These are phyloP conservation scores for Agrostemma githago DNA, from an alignment of 148 eudicot genomes.

Conservation along the genomic window DNA sequence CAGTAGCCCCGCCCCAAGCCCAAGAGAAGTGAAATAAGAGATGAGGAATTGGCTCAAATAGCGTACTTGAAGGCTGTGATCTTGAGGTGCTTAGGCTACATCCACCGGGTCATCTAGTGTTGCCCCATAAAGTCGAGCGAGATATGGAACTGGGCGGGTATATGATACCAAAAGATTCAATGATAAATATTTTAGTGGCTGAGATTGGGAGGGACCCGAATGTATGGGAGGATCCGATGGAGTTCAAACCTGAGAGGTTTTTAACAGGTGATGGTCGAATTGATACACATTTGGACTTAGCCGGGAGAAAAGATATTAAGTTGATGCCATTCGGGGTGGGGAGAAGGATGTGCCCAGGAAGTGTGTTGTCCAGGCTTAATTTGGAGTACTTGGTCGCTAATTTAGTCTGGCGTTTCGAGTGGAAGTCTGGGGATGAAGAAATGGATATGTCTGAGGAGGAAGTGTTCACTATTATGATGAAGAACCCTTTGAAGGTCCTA, in stretches of 20 bases:
- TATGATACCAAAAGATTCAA: conserved; percentile 5
- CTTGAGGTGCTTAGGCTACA: conserved; percentile 15
- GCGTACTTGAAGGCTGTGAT: conserved; percentile 19
- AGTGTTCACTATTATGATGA: conserved; percentile 52
- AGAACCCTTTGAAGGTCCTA: conserved; percentile 41
- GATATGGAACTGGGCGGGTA: conserved; percentile 14
- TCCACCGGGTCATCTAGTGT: conserved; percentile 16
- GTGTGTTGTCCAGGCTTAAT: conserved; percentile 48
- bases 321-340: conserved; percentile 82
- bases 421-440: conserved; percentile 28
- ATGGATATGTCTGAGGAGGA: conserved; percentile 50
- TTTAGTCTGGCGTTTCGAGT: conserved; percentile 51
- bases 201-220: conserved; percentile 20
- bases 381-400: conserved; percentile 65
- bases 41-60: conserved; percentile 9
- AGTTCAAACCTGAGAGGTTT: conserved; percentile 22
- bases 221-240: conserved; percentile 16
- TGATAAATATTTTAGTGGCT: conserved; percentile 10
- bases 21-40: not conserved
- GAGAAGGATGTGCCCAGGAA: conserved; percentile 57
- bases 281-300: not conserved
- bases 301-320: conserved; percentile 55
- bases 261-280: not conserved
- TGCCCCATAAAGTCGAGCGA: conserved; percentile 5
- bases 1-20: not conserved